Conservation (phyloP, 805 yeast species). For the Monosporozyma yasuniensis region DNA sequence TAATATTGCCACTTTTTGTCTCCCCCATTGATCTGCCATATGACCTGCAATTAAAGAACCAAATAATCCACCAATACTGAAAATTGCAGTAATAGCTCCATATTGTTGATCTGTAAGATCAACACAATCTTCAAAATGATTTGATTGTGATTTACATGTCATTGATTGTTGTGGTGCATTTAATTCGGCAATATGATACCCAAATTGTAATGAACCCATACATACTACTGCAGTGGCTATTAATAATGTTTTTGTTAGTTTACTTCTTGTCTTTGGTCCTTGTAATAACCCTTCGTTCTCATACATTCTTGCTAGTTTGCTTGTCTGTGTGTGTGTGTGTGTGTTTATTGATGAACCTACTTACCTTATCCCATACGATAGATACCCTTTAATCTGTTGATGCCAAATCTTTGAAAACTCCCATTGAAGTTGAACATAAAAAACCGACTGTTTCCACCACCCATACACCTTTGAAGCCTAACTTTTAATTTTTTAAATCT, state of each 20-base stretch:
- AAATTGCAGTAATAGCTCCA: constrained; percentile 70
- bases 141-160: constrained; percentile 38
- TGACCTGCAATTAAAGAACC: constrained; percentile 65
- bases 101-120: constrained; percentile 46
- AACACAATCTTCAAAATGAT: constrained; percentile 39
- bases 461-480: background rate
- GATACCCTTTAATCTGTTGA: background rate
- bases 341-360: no score
- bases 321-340: no score
- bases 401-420: no score
- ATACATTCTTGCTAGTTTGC: background rate
- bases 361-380: background rate
- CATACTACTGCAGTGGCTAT: constrained; percentile 41
- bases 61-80: constrained; percentile 74
- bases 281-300: background rate
- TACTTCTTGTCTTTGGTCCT: background rate
- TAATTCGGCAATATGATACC: constrained; percentile 89
- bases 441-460: no score
- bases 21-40: constrained; percentile 57
- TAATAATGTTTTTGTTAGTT: constrained; percentile 2
- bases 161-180: constrained; percentile 78
- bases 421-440: no score
- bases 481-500: background rate
- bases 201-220: constrained; percentile 78
- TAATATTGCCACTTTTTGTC: constrained; percentile 43